These are phyloP conservation scores for Mikania micrantha DNA, from an alignment of 129 eudicot genomes.

Conservation along the genomic window DNA sequence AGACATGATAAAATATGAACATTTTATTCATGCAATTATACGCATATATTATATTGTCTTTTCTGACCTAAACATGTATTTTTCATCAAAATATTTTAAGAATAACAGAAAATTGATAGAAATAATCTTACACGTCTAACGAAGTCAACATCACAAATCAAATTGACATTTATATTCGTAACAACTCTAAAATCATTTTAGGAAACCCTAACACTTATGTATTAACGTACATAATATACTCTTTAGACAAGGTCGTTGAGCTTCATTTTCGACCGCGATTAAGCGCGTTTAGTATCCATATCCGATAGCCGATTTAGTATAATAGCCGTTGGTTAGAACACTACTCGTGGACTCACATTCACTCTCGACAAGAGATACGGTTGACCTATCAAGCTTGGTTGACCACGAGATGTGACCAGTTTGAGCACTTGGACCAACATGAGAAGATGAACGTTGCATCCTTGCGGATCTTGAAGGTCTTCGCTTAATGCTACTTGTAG, in stretches of 20 bases:
- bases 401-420: slow-evolving; percentile 59
- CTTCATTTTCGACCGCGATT: neutral
- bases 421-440: slow-evolving; percentile 56
- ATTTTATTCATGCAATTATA: too few relatives aligned
- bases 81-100: neutral
- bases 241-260: neutral
- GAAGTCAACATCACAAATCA: slow-evolving; percentile 6
- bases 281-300: slow-evolving; percentile 24
- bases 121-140: neutral
- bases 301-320: slow-evolving; percentile 65
- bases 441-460: slow-evolving; percentile 86
- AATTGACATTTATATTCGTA: neutral
- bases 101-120: neutral
- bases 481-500: slow-evolving; percentile 34
- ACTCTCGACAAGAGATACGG: slow-evolving; percentile 61
- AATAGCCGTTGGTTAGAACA: slow-evolving; percentile 46
- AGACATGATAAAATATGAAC: too few relatives aligned
- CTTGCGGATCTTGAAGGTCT: slow-evolving; percentile 52
- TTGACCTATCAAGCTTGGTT: slow-evolving; percentile 71
- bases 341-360: slow-evolving; percentile 81
- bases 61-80: neutral
- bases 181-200: neutral
- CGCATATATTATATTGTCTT: too few relatives aligned
- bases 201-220: neutral
- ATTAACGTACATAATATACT: neutral